Evolutionary conservation across 306 rosid genomes (phyloP), one percentile per base, ranked within the genome.

Genomic region (Begonia peltatifolia): DNA sequence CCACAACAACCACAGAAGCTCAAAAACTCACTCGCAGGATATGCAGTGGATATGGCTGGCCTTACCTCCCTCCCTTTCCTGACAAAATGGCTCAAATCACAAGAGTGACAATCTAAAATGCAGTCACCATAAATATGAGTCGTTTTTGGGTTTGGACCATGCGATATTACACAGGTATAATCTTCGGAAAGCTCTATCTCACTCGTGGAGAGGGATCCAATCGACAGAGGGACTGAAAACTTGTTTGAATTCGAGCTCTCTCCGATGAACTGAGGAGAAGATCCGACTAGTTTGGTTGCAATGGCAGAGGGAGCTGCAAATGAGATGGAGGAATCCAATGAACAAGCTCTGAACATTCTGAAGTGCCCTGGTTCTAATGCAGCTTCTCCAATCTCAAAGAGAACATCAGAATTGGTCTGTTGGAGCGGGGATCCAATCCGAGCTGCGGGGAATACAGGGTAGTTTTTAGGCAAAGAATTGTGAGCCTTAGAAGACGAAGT

Each of bases 171-270:
- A 75, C 96, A 71, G 4, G 96, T 88, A 65, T 88, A 88, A 69
- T 88, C 94, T 81, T 88, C 96, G 30, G 94, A 88, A 41, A 68
- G 86, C 64, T 81, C 94, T 68, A 88, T 79, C 67, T 88, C 86
- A 80, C 64, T 67, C 36, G 94, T 80, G 7, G 93, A 68, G 58
- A 88, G 71, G 61, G 93, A 71, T 68, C 70, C 85, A 0, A 75
- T 41, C 41, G 52, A 41, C 41, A 67, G 85, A 63, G 58, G 47
- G 13, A 69, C 73, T 30, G 87, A 64, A 55, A 65, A 59, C 2
- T 70, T 20, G 54, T 58, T 69, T 60, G 78, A 65, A 53, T 57
- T 61, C 23, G 23, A 5, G 38, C 8, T 30, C 38, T 6, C 9
- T 30, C 9, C 38, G 8, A 30, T 9, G 6, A 30, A 30, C 38